Base-by-base conservation (phyloP, 2,329 filamentous ascomycete genomes). In the Exophiala oligosperma region DNA sequence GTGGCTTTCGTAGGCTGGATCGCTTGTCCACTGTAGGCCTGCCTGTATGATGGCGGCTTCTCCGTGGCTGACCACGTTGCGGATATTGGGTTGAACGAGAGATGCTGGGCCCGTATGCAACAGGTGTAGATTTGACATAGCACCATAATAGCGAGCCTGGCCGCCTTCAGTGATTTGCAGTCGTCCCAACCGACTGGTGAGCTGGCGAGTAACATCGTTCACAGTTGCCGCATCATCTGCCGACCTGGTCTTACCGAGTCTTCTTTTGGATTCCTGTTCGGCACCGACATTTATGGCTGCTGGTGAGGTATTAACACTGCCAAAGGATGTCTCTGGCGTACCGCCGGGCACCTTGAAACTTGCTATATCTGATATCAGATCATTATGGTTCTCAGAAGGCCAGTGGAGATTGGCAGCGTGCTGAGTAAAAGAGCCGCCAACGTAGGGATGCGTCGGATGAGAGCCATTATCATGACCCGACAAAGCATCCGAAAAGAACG, bases 51-150 rank as follows among this genome's bases (percentile, higher is more conserved):
- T 60, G 9, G 72, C 75, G 61, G 71, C 73, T 49, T 74, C 73
- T 12, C 71, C 74, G 66, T 73, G 73, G 49, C 71, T 69, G 5
- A 49, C 21, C 9, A 54, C 50, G 28, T 54, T n/a, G 28, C 56
- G 56, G 21, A 58, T 54, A 21, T 54, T 58, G 3, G 52, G 53
- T 40, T 68, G 68, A 41, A 70, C 69, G 21, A 71, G 65, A 52
- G 70, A 69, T 48, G 70, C 68, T 26, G 70, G 71, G 9, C 71
- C 71, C 29, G 73, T 71, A 58, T 76, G 73, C 1, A 78, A 68
- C 24, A 78, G 55, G 49, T 75, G 76, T 14, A 77, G 67, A 40
- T 78, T 78, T 3, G 76, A 77, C 0, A 76, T 76, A 1, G 76
- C 71, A 9, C 77, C 77, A 47, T 76, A 78, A 55, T 75, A 79